phyloP scores from a whole-genome alignment of 345 rosid genomes.

The Isatis tinctoria region DNA sequence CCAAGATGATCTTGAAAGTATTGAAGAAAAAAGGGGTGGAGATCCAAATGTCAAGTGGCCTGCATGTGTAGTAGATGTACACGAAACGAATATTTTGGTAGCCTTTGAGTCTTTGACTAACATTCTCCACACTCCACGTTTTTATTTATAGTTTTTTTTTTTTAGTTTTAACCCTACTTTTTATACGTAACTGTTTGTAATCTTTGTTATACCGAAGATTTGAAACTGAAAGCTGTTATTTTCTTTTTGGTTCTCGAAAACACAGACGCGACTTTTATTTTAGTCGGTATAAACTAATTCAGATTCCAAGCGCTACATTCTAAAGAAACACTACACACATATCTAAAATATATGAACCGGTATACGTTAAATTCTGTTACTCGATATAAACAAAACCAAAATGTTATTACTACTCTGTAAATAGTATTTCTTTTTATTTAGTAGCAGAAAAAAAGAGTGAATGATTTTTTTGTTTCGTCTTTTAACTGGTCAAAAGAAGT shows the following conservation, averaged over 20 bases:
- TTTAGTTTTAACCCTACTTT: background rate
- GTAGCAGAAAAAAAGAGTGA: too few relatives aligned
- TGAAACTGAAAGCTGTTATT: background rate
- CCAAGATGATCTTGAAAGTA: background rate
- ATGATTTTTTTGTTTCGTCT: too few relatives aligned
- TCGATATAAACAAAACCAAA: too few relatives aligned
- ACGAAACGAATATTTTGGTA: slow-evolving; percentile 20
- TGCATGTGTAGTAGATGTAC: background rate
- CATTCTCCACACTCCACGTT: background rate
- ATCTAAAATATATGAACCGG: too few relatives aligned
- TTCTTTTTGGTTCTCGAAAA: background rate
- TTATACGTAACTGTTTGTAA: background rate
- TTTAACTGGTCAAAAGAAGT: too few relatives aligned
- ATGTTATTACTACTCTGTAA: too few relatives aligned
- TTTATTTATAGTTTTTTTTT: background rate
- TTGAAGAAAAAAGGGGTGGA: background rate
- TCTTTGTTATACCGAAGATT: background rate
- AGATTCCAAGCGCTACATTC: too few relatives aligned
- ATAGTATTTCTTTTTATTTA: too few relatives aligned
- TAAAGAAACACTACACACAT: too few relatives aligned
- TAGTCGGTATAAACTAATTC: too few relatives aligned
- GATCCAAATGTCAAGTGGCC: slow-evolving; percentile 24
- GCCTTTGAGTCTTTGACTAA: slow-evolving; percentile 10
- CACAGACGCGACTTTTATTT: background rate
- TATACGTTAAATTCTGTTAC: too few relatives aligned